Evolutionary conservation across 805 yeast genomes (phyloP).

Genomic region (Suhomyces prunicola): DNA sequence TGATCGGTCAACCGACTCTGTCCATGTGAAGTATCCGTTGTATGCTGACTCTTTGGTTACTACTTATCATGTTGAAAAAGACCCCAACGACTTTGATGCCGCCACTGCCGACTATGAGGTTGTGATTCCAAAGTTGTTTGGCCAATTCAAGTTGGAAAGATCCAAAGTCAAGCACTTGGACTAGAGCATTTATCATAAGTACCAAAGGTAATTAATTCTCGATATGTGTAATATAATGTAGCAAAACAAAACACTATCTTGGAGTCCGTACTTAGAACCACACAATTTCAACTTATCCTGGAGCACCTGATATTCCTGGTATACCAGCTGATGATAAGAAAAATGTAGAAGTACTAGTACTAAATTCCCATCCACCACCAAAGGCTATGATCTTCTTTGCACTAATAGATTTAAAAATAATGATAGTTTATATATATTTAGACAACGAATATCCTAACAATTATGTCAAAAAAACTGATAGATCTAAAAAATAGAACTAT

Average conservation of each 20-base stretch:
- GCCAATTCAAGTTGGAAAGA: conserved; percentile 27
- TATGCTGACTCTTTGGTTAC: conserved; percentile 58
- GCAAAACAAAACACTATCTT: neutral
- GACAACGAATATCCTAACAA: no score
- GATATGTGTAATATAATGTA: neutral
- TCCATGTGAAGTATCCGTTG: conserved; percentile 51
- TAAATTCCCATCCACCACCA: no score
- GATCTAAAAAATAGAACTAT: no score
- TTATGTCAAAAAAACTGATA: no score
- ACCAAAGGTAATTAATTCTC: neutral
- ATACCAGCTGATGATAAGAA: no score
- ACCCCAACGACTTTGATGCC: conserved; percentile 45
- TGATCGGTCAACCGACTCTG: conserved; percentile 16
- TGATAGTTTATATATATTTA: no score
- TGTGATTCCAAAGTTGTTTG: conserved; percentile 59
- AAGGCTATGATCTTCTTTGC: no score
- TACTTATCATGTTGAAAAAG: conserved; percentile 70
- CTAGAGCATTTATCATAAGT: neutral
- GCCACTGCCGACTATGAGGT: conserved; percentile 65
- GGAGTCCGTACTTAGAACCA: no score
- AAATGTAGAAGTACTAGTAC: no score
- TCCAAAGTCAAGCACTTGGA: conserved; percentile 33
- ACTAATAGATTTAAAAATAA: no score
- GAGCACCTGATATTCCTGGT: no score
- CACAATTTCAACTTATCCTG: no score